Evolutionary conservation across 2,329 filamentous ascomycete species (phyloP), one percentile per base, ranked within the genome.

Genomic region (Gremmenia infestans): DNA sequence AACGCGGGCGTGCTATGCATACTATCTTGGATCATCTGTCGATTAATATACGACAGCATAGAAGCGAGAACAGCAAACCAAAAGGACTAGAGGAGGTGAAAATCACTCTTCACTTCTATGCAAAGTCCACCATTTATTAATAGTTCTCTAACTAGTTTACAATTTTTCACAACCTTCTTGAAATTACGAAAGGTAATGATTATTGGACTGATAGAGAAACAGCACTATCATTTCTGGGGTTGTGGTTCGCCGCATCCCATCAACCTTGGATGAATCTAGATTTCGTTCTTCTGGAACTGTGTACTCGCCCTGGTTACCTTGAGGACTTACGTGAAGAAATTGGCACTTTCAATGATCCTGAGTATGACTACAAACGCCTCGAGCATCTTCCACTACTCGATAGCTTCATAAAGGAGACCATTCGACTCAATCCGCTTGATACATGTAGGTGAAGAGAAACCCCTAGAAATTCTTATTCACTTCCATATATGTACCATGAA

Each of bases 261-360:
- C 46, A 48, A 19, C 46, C 46, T 9, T 48, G 46, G 46, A 48
- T 48, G 46, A 48, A 48, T 19, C 19, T 48, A 14, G 46, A 48
- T 23, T 48, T 48, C 17, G 12, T 48, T 23, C 28, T 35, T 12
- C 46, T 48, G 8, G 46, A 48, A 25, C 9, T 48, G 12, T 48
- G 22, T 19, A 12, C 8, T n/a, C 46, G 46, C n/a, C 46, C 46
- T 6, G 46, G 32, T 14, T 37, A 37, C 3, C 8, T 37, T 14
- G 14, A 37, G 8, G 14, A 9, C 8, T 9, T 37, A 8, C 35
- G 35, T 14, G 8, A 9, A 9, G 35, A 37, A 14, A 37, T 37
- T 14, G 35, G 46, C 6, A 1, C 19, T 19, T 19, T 19, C 19
- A 19, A 19, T 19, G 22, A 32, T 23, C 23, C 46, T 28, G 22